Base-by-base conservation (phyloP, 805 yeast species). In the Tetrapisispora nanseiensis region DNA sequence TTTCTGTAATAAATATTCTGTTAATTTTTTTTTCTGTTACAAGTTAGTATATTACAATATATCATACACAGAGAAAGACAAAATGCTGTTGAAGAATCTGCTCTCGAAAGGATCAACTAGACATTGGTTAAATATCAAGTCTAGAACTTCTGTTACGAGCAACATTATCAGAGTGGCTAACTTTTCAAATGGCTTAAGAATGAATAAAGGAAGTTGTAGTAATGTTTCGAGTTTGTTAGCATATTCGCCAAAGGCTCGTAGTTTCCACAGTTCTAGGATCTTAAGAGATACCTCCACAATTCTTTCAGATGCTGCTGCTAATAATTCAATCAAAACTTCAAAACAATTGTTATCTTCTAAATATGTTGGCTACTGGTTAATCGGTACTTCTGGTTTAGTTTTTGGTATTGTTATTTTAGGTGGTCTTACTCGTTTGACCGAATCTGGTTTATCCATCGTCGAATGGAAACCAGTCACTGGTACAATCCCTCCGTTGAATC, bases 381-480 rank as follows among this genome's bases (percentile, higher is more conserved):
- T 89, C 6, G 90, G 92, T 20, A 80, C 94, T 1, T 83, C 97
- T 1, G 82, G 83, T 0, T 67, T 92, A 13, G 95, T 92, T 1
- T 92, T 92, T 62, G 96, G 95, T 28, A 92, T 92, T 47, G 97
- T 92, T 13, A 80, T 92, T n/a, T 70, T 92, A 5, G 99, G 98
- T 36, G 99, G 99, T 1, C 70, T 92, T 36, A 92, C 98, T 0
- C 75, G 99, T 55, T 71, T 92, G 35, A 92, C 98, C 0, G 99
- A 92, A 58, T 85, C 95, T 0, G 99, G 98, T 0, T 69, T 92
- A 36, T 83, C 95, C 37, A 92, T 92, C 60, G 92, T 97, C 1
- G 98, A 92, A 59, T 92, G 99, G 99, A 86, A 80, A 61, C 99
- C 99, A 1, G 87, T 92, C 22, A 86, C 98, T 0, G 99, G 99